A percentile compares a stretch with the other conserved stretches of the same genome.
phyloP scores from a whole-genome alignment of 2,329 filamentous ascomycete genomes.

The Malbranchea cinnamomea region DNA sequence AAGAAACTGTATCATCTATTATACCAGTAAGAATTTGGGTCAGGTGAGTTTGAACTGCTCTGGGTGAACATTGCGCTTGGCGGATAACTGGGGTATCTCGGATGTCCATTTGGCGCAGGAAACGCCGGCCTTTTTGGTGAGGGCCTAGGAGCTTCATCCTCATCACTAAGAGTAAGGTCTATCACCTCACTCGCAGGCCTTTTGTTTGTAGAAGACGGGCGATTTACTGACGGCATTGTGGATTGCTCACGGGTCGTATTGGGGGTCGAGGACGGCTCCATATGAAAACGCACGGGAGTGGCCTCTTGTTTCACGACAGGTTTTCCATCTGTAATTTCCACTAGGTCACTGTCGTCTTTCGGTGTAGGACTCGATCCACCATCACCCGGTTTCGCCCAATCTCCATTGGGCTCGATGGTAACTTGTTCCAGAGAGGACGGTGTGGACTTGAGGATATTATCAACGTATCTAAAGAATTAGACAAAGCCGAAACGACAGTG shows the following conservation, averaged over 20 bases:
- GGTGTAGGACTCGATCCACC: conserved; percentile 26
- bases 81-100: no score
- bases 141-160: conserved; percentile 29
- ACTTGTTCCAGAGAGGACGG: conserved; percentile 62
- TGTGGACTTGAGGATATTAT: conserved; percentile 68
- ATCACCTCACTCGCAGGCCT: conserved; percentile 35
- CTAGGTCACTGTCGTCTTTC: conserved; percentile 32
- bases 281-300: conserved; percentile 16
- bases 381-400: conserved; percentile 47
- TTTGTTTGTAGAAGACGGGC: conserved; percentile 27
- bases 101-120: conserved; percentile 11
- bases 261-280: conserved; percentile 7
- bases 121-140: conserved; percentile 21
- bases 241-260: conserved; percentile 24
- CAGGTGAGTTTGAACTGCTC: no score
- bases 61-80: no score
- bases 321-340: conserved; percentile 32
- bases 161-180: conserved; percentile 39
- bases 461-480: conserved; percentile 51
- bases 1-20: no score
- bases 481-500: not conserved
- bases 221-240: conserved; percentile 21
- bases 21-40: no score
- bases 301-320: conserved; percentile 25
- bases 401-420: conserved; percentile 73